Evolutionary conservation across 768 basidiomycete species (phyloP), one percentile per base, ranked within the genome.

Genomic region (Lactarius trivialis): DNA sequence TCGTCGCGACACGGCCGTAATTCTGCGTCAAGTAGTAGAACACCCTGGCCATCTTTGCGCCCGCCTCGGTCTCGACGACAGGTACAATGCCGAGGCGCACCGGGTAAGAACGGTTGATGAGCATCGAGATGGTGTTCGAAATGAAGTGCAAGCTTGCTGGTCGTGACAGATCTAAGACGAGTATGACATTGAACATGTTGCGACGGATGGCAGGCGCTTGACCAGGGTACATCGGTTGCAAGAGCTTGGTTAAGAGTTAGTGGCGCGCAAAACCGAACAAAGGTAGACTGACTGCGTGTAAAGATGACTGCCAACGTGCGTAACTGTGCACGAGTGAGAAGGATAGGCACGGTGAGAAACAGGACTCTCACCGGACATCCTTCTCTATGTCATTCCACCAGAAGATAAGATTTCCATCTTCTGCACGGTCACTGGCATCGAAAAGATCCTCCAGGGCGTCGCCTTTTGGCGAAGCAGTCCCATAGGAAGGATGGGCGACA

Each of bases 321-420:
- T 88, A 88, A 56, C 82, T 84, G 58, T 3, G 26, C 66, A 14
- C 19, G 19, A 6, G 11, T 64, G 15, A 55, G 51, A 17, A 30
- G 5, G 6, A 36, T 1, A 39, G 19, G 56, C 67, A 64, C 19
- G 57, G 61, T 7, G 34, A 41, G 7, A 36, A 43, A 6, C 61
- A 71, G 1, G 41, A 55, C 51, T 69, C 77, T 63, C 75, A 92
- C 78, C 85, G 78, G 43, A 75, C 77, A 73, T 98, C 97, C 65
- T 83, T 89, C 75, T 91, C 88, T 21, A 98, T 73, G 70, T 99
- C 86, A 72, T 98, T 99, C 87, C 88, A 90, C 84, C 91, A 98
- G 0, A 86, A 70, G 41, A 95, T 80, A 4, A 89, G 79, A 37
- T 75, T 79, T 0, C 87, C 92, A 1, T 82, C 91, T 71, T 99